phyloP scores from a whole-genome alignment of 2,329 filamentous ascomycete species.

The Paraphoma chrysanthemicola region DNA sequence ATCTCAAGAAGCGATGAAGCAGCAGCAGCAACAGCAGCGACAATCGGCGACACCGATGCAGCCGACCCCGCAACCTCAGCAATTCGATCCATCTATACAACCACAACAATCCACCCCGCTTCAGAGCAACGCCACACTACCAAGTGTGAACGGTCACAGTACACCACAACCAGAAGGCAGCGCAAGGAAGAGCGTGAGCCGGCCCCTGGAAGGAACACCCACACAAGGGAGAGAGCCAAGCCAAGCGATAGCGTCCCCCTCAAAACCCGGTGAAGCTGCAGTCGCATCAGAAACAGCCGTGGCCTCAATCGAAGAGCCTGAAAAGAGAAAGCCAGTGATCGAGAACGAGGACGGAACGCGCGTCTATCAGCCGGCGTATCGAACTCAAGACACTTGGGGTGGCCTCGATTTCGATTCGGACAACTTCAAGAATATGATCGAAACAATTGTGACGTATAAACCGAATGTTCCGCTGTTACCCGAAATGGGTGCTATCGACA shows the following conservation, averaged over 20 bases:
- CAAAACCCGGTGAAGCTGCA: conserved; percentile 33
- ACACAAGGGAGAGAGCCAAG: conserved; percentile 34
- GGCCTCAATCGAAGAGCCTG: conserved; percentile 17
- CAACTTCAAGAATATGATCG: conserved; percentile 76
- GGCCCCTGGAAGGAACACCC: conserved; percentile 47
- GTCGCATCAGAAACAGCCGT: conserved; percentile 24
- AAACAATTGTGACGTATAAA: conserved; percentile 70
- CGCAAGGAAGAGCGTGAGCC: conserved; percentile 46
- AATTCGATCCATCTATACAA: conserved; percentile 37
- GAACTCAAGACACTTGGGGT: conserved; percentile 36
- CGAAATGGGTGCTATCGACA: conserved; percentile 87
- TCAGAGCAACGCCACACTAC: conserved; percentile 57
- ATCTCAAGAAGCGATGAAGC: conserved; percentile 48
- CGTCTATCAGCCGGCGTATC: conserved; percentile 39
- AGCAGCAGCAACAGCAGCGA: conserved; percentile 33
- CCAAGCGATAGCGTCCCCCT: conserved; percentile 36
- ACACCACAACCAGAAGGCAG: conserved; percentile 52
- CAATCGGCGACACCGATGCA: conserved; percentile 29
- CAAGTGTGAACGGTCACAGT: conserved; percentile 52
- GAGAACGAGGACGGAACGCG: conserved; percentile 36
- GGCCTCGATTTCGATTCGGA: conserved; percentile 50
- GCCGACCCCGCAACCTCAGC: conserved; percentile 29
- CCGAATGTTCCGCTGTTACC: conserved; percentile 76
- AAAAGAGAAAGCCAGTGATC: conserved; percentile 34
- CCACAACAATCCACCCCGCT: conserved; percentile 52